These are phyloP conservation scores for Bondarzewia mesenterica DNA, from an alignment of 1,284 basidiomycete genomes.

Conservation along the genomic window DNA sequence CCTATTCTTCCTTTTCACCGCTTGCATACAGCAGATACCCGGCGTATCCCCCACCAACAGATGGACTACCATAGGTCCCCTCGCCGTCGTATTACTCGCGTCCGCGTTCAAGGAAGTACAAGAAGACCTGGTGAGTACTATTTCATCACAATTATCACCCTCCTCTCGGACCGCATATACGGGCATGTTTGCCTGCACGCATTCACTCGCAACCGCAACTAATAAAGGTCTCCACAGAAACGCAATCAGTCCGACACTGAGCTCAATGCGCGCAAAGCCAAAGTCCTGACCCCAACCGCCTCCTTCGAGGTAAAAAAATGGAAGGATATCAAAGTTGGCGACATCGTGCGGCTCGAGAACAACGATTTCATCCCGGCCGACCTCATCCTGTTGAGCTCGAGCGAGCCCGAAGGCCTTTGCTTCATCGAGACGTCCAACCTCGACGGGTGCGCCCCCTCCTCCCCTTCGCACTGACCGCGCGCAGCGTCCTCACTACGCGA, in stretches of 20 bases:
- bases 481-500: not conserved
- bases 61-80: slow-evolving; percentile 93
- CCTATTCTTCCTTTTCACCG: slow-evolving; percentile 98
- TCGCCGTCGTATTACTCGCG: slow-evolving; percentile 84
- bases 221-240: slow-evolving; percentile 72
- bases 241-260: slow-evolving; percentile 93
- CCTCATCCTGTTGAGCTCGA: slow-evolving; percentile 80
- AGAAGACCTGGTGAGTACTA: slow-evolving; percentile 73
- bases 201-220: too few species aligned
- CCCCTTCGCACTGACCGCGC: slow-evolving; percentile 6
- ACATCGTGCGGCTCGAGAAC: slow-evolving; percentile 85
- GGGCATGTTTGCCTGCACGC: too few species aligned
- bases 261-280: slow-evolving; percentile 78
- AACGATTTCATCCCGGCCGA: slow-evolving; percentile 97
- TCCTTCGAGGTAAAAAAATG: slow-evolving; percentile 78
- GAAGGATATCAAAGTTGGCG: slow-evolving; percentile 88
- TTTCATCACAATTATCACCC: not conserved
- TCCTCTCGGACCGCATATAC: too few species aligned
- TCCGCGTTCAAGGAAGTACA: slow-evolving; percentile 97
- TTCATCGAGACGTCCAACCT: slow-evolving; percentile 98
- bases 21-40: slow-evolving; percentile 97
- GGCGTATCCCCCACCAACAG: slow-evolving; percentile 94
- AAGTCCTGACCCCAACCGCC: slow-evolving; percentile 63
- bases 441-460: slow-evolving; percentile 67
- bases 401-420: slow-evolving; percentile 94